Evolutionary conservation across 78 protist species (phyloP).

Genomic region (Dictyostelium purpureum): DNA sequence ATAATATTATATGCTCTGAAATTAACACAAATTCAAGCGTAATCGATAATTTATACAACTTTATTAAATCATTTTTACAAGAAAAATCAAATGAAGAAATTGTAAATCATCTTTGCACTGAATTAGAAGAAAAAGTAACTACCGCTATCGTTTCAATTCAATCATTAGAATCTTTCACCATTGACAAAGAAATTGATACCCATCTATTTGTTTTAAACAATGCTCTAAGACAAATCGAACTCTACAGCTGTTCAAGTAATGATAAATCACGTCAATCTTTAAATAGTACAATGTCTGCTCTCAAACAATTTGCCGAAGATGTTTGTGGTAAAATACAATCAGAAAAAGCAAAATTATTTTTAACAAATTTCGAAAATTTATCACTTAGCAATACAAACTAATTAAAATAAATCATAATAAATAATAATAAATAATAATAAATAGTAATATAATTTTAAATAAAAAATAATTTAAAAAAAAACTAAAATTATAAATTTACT

Average conservation of each 20-base stretch:
- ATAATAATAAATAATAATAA: neutral
- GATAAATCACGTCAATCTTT: neutral
- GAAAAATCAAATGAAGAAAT: neutral
- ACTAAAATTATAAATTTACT: neutral
- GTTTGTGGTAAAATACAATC: conserved; percentile 4
- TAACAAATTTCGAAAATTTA: neutral
- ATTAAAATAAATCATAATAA: neutral
- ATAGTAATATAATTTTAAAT: neutral
- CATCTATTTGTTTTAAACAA: conserved; percentile 7
- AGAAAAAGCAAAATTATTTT: conserved; percentile 13
- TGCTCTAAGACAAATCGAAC: neutral
- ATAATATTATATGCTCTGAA: neutral
- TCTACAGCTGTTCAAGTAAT: neutral
- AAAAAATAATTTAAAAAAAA: neutral
- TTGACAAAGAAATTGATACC: neutral
- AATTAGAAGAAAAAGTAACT: conserved; percentile 30
- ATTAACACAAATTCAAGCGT: neutral
- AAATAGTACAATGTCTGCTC: neutral
- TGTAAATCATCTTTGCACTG: neutral
- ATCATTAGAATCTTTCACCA: conserved; percentile 1
- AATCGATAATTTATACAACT: neutral
- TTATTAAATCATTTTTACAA: neutral
- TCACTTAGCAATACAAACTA: neutral
- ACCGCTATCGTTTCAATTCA: conserved; percentile 26
- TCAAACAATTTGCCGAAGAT: neutral